Base-by-base conservation (phyloP, 2,329 filamentous ascomycete species). In the Monilinia laxa region DNA sequence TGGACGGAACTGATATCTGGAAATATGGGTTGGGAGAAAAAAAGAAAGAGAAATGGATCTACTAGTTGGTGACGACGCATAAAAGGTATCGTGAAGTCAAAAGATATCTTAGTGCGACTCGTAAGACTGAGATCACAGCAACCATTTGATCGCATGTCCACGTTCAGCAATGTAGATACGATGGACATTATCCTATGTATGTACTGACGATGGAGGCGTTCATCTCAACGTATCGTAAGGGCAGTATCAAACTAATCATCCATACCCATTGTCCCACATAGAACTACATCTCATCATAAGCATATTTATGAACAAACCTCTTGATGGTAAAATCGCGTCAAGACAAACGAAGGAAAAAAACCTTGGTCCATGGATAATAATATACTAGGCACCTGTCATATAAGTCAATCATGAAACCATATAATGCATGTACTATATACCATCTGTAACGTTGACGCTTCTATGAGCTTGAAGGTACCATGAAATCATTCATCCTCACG, bases 361-460 rank as follows among this genome's bases (percentile, higher is more conserved):
- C 35, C 25, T 47, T 23, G 38, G 38, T 62, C 38, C 54, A 47
- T 53, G 38, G 25, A 28, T 35, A 54, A 58, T 53, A 35, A 47
- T 18, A 9, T 62, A 54, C 10, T 42, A 38, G 40, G 54, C n/a
- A 51, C 28, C 57, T 25, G 31, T 9, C 25, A n/a, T 14, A 25
- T 35, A 49, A 12, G 35, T 14, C 63, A 68, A 68, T 68, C 67
- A 67, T 73, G 73, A 74, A 74, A 75, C 73, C 67, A 45, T 35
- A 63, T 64, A 59, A 65, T 67, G 40, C 60, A 66, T 40, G 25
- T 57, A 16, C 38, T 11, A 11, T 53, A 59, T 58, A 64, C 64
- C 31, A 31, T 10, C 53, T 47, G 62, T 57, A 66, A 71, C 70
- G 62, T 66, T 68, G 67, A 68, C 62, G 62, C 63, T 71, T 74